phyloP scores from a whole-genome alignment of 371 early-diverging fungal species.

The Mucor ambiguus region DNA sequence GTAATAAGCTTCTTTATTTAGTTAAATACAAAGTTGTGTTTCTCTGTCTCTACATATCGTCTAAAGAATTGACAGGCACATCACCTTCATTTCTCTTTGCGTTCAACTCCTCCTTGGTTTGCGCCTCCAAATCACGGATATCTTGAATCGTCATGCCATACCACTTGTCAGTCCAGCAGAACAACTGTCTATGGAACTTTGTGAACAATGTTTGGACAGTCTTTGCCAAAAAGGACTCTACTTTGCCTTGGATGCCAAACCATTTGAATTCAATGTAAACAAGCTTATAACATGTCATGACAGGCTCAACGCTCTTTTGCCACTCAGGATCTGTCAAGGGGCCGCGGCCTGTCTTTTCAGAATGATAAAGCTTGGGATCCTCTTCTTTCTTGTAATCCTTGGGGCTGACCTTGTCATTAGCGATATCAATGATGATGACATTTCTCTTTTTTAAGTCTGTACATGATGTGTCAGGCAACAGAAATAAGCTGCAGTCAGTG shows the following conservation, averaged over 20 bases:
- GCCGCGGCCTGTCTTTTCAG: conserved; percentile 72
- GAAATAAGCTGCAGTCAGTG: no score
- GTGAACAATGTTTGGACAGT: conserved; percentile 34
- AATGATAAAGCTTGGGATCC: conserved; percentile 63
- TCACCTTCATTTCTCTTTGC: conserved; percentile 32
- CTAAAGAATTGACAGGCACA: neutral
- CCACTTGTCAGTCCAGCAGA: conserved; percentile 74
- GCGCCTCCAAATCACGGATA: conserved; percentile 61
- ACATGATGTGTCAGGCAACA: no score
- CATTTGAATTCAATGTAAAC: conserved; percentile 74
- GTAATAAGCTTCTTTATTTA: neutral
- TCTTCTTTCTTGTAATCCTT: conserved; percentile 64
- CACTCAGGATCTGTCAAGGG: conserved; percentile 49
- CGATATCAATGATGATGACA: conserved; percentile 63
- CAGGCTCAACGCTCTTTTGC: conserved; percentile 60
- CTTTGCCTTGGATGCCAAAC: conserved; percentile 65
- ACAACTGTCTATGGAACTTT: conserved; percentile 56
- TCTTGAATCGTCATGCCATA: conserved; percentile 54
- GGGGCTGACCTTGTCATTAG: conserved; percentile 54
- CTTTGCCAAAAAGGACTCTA: conserved; percentile 57
- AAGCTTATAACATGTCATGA: conserved; percentile 79
- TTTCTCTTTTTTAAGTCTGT: conserved; percentile 57
- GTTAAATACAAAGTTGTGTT: neutral
- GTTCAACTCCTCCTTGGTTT: conserved; percentile 62
- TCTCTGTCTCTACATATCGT: neutral